Base-by-base conservation (phyloP, 164 flowering plant species). In the Paratinospora sagittata region DNA sequence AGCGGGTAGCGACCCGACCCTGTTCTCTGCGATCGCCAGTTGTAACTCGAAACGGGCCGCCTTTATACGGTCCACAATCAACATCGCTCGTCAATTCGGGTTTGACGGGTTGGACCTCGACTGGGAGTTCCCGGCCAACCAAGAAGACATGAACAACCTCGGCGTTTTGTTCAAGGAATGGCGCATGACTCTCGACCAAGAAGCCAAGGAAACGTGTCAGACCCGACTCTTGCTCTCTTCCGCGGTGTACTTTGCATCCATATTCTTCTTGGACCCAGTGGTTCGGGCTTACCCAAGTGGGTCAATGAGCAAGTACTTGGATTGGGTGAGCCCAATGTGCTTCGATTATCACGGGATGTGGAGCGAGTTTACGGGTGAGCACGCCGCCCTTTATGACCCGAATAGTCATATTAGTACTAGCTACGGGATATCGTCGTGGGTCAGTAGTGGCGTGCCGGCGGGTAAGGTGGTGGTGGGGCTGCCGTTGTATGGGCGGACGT, bases 61-160 rank as follows among this genome's bases (percentile, higher is more conserved):
- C 16, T 79, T 81, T 75, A 76, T 81, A 17, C 8, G 34, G 0
- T 77, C 86, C 52, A 52, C 84, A 57, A 72, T 79, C 11, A 33
- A 66, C 6, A 61, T 76, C 12, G 81, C 81, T 0, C 68, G 83
- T 10, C 37, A 63, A 3, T 77, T 73, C 49, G 75, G 75, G 1
- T 76, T 83, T 63, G 81, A 79, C 63, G 86, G 84, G 10, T 45
- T 79, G 24, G 84, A 81, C 52, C 81, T 83, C 1, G 83, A 78
- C 57, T 83, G 84, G 82, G 84, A 81, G 34, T 83, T 43, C 65
- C 84, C 86, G 0, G 7, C 0, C 0, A 67, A 37, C 70, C 41
- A 60, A 14, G 26, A 67, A 41, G 80, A 79, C 63, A 79, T 81
- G 86, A 33, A 60, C 7, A 80, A 79, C 72, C 77, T 79, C 11